Evolutionary conservation across 2,329 filamentous ascomycete genomes (phyloP).

Genomic region (Neofusicoccum umdonicola): DNA sequence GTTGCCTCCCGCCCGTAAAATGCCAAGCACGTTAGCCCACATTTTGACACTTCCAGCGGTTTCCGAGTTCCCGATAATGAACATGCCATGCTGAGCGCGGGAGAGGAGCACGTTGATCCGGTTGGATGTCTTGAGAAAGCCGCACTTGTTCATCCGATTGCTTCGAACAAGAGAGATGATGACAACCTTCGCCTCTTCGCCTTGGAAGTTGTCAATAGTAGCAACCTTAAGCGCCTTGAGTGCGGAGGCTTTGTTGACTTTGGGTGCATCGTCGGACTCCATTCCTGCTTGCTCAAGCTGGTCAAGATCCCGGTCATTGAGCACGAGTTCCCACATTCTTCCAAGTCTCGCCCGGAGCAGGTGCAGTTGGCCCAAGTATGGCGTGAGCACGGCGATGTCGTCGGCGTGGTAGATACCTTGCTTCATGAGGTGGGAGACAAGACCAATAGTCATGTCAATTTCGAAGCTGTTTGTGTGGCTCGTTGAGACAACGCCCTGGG

Average conservation of each 20-base stretch:
- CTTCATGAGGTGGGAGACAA: conserved; percentile 64
- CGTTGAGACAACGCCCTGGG: conserved; percentile 25
- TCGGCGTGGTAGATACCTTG: conserved; percentile 60
- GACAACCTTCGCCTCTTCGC: conserved; percentile 71
- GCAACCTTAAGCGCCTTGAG: conserved; percentile 41
- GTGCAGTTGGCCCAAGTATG: conserved; percentile 59
- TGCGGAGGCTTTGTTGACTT: conserved; percentile 3
- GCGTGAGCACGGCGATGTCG: conserved; percentile 70
- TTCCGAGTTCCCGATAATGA: conserved; percentile 64
- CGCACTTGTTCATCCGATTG: conserved; percentile 57
- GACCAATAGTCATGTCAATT: conserved; percentile 59
- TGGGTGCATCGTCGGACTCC: conserved; percentile 23
- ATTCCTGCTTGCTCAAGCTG: conserved; percentile 43
- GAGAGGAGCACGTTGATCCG: conserved; percentile 68
- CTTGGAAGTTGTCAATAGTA: conserved; percentile 75
- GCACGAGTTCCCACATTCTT: conserved; percentile 56
- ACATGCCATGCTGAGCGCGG: conserved; percentile 68
- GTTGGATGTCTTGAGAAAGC: conserved; percentile 66
- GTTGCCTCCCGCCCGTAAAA: conserved; percentile 41
- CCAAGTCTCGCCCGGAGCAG: conserved; percentile 49
- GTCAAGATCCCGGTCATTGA: conserved; percentile 62
- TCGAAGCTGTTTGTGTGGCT: conserved; percentile 60
- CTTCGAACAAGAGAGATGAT: conserved; percentile 70
- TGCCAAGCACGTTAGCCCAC: conserved; percentile 60
- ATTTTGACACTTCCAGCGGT: conserved; percentile 59